These are phyloP conservation scores for Tricholoma hemisulphureum DNA, from an alignment of 768 basidiomycete genomes.

Conservation along the genomic window DNA sequence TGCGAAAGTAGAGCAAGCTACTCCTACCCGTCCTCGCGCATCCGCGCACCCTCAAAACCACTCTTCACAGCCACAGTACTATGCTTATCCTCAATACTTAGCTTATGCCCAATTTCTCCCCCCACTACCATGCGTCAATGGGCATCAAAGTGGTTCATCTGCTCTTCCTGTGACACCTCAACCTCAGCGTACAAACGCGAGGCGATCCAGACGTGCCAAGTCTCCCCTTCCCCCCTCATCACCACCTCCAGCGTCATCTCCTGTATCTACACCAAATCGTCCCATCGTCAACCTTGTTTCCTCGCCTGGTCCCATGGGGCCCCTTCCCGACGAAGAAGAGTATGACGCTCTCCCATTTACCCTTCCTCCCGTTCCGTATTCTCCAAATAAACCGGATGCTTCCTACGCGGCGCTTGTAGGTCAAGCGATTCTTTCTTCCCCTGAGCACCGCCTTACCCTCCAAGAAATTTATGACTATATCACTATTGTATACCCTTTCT, in stretches of 20 bases:
- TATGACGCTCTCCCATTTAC: slow-evolving; percentile 68
- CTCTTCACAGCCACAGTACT: slow-evolving; percentile 28
- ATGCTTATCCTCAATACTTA: slow-evolving; percentile 40
- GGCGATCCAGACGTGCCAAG: slow-evolving; percentile 31
- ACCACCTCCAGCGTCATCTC: slow-evolving; percentile 54
- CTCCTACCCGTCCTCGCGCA: slow-evolving; percentile 37
- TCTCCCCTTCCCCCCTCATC: slow-evolving; percentile 63
- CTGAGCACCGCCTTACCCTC: slow-evolving; percentile 80
- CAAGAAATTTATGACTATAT: slow-evolving; percentile 98
- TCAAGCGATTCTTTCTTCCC: slow-evolving; percentile 86
- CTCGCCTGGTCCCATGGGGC: slow-evolving; percentile 78
- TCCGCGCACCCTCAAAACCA: slow-evolving; percentile 25
- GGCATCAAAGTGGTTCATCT: slow-evolving; percentile 33
- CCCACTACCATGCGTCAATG: slow-evolving; percentile 32
- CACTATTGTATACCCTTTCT: slow-evolving; percentile 89
- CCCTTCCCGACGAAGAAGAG: slow-evolving; percentile 61
- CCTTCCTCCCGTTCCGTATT: slow-evolving; percentile 84
- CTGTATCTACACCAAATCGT: slow-evolving; percentile 60
- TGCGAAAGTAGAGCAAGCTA: slow-evolving; percentile 45
- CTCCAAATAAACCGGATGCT: slow-evolving; percentile 72
- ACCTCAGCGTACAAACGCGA: slow-evolving; percentile 37
- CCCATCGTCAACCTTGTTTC: slow-evolving; percentile 73
- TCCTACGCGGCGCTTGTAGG: slow-evolving; percentile 97
- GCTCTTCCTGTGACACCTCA: slow-evolving; percentile 51
- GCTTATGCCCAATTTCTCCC: slow-evolving; percentile 24